A percentile compares a stretch with the other conserved stretches of the same genome.
Evolutionary conservation across 108 stramenopile genomes (phyloP).

Genomic region (Cyclostephanos tholiformis): DNA sequence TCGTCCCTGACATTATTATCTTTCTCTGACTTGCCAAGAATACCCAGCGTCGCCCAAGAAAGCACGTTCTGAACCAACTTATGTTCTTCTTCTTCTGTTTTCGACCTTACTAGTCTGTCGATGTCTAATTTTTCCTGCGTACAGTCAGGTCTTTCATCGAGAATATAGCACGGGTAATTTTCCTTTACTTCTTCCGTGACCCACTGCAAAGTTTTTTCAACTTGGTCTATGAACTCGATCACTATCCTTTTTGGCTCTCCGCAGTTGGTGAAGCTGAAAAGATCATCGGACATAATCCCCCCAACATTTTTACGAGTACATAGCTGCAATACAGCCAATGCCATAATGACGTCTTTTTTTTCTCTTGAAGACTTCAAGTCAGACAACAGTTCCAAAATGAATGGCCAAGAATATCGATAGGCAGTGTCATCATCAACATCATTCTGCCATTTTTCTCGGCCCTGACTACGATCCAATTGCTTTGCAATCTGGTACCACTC

Average conservation of each 20-base stretch:
- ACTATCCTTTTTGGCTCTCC: constrained; percentile 85
- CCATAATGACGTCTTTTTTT: constrained; percentile 54
- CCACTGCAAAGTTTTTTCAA: constrained; percentile 74
- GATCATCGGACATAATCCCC: constrained; percentile 87
- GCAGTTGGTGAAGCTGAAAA: constrained; percentile 80
- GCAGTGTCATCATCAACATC: constrained; percentile 60
- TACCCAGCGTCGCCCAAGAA: constrained; percentile 25
- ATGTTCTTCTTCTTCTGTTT: constrained; percentile 17
- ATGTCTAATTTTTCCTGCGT: constrained; percentile 14
- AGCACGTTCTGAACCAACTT: constrained; percentile 7
- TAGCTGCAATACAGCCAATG: constrained; percentile 82
- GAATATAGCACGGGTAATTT: background rate
- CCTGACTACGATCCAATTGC: constrained; percentile 73
- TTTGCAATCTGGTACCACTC: constrained; percentile 75
- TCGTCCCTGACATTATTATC: constrained; percentile 28
- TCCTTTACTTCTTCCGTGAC: constrained; percentile 56
- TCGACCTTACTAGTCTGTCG: constrained; percentile 6
- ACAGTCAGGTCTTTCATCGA: background rate
- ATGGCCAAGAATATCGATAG: constrained; percentile 82
- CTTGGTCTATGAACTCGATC: constrained; percentile 76
- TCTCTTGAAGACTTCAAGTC: constrained; percentile 67
- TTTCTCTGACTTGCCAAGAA: background rate
- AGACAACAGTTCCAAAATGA: constrained; percentile 67
- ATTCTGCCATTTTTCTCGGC: constrained; percentile 67
- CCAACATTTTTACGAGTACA: constrained; percentile 92